Conservation (phyloP, 768 basidiomycete species). For the Paxillus involutus region DNA sequence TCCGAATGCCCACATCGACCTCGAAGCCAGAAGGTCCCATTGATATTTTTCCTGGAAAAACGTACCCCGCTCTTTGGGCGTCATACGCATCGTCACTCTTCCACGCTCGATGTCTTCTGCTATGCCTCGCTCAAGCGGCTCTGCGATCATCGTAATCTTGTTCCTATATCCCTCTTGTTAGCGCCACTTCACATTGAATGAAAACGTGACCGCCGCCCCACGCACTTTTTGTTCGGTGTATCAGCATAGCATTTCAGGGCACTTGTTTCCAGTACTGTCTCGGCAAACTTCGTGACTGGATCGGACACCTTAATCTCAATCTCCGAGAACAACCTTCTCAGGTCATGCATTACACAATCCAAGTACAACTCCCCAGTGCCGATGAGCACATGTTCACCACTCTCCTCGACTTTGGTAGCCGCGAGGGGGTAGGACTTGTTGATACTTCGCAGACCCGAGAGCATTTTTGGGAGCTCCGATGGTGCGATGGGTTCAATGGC, state of each 20-base stretch:
- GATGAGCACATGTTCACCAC: slow-evolving; percentile 94
- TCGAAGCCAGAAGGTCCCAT: slow-evolving; percentile 95
- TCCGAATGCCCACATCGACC: slow-evolving; percentile 99
- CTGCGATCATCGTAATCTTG: slow-evolving; percentile 98
- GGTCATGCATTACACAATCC: slow-evolving; percentile 96
- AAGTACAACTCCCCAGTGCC: slow-evolving; percentile 97
- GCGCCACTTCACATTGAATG: slow-evolving; percentile 6
- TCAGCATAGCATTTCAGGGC: slow-evolving; percentile 99
- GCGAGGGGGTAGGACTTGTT: slow-evolving; percentile 98
- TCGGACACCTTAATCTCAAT: slow-evolving; percentile 99
- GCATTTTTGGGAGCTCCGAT: slow-evolving; percentile 98
- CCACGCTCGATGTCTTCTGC: slow-evolving; percentile 97
- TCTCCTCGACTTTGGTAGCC: slow-evolving; percentile 96
- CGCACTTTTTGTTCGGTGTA: slow-evolving; percentile 97
- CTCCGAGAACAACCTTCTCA: slow-evolving; percentile 89
- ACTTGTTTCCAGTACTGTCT: slow-evolving; percentile 97
- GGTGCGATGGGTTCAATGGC: slow-evolving; percentile 98
- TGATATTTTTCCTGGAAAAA: slow-evolving; percentile 98
- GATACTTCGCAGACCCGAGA: slow-evolving; percentile 92
- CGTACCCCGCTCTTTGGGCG: slow-evolving; percentile 89
- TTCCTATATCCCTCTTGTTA: slow-evolving; percentile 57
- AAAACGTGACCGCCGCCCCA: slow-evolving; percentile 6
- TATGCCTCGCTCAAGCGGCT: slow-evolving; percentile 92
- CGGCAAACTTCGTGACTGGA: slow-evolving; percentile 97
- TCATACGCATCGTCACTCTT: slow-evolving; percentile 91